Conservation (phyloP, 192 early-diverging fungal species). For the Dissophora globulifera region DNA sequence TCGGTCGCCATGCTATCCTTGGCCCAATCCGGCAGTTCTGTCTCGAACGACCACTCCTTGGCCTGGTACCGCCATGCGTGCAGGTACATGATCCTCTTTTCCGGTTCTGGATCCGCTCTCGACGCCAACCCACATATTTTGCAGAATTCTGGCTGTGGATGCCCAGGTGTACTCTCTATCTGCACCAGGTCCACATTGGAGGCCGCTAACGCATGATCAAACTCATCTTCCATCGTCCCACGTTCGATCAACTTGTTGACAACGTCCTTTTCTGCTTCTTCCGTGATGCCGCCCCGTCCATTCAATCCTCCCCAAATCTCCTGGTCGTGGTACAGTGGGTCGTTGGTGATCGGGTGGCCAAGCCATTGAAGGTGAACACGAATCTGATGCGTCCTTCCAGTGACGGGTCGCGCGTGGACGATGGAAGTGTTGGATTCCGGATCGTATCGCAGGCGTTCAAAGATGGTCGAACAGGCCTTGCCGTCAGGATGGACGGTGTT, state of each 20-base stretch:
- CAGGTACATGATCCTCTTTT: slow-evolving; percentile 88
- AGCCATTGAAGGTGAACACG: slow-evolving; percentile 95
- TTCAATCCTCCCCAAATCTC: slow-evolving; percentile 75
- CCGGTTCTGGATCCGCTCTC: slow-evolving; percentile 73
- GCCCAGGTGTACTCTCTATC: slow-evolving; percentile 4
- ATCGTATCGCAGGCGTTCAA: slow-evolving; percentile 73
- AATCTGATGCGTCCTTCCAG: slow-evolving; percentile 97
- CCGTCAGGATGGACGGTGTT: slow-evolving; percentile 88
- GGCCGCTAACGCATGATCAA: slow-evolving; percentile 19
- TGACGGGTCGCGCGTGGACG: slow-evolving; percentile 84
- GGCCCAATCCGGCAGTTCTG: slow-evolving; percentile 86
- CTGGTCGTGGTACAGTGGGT: slow-evolving; percentile 86
- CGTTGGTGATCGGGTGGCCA: slow-evolving; percentile 94
- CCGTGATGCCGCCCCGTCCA: slow-evolving; percentile 62
- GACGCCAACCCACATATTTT: slow-evolving; percentile 66
- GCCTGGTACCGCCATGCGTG: slow-evolving; percentile 88
- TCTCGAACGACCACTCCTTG: slow-evolving; percentile 82
- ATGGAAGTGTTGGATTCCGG: slow-evolving; percentile 68
- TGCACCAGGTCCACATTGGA: slow-evolving; percentile 18
- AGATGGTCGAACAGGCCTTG: slow-evolving; percentile 85
- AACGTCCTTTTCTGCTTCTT: slow-evolving; percentile 30
- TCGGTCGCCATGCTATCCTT: slow-evolving; percentile 47
- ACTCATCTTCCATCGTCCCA: slow-evolving; percentile 36
- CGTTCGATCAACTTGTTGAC: slow-evolving; percentile 44
- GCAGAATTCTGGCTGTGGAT: slow-evolving; percentile 56